A percentile compares a stretch with the other conserved stretches of the same genome.
Conservation (phyloP, 2,329 filamentous ascomycete species). For the Paecilomyces fulvus region DNA sequence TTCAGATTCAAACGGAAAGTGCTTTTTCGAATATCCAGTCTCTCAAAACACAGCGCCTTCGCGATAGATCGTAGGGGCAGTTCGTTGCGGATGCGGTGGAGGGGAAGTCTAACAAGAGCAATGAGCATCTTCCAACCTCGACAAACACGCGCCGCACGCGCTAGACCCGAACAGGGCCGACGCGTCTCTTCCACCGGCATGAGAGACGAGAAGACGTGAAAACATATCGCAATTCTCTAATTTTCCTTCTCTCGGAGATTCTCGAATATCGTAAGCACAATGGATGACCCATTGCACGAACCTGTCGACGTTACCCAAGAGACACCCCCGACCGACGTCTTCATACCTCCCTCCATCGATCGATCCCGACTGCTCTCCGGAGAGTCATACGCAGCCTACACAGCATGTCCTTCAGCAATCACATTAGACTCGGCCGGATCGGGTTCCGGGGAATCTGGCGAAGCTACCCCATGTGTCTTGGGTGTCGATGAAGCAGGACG, state of each 20-base stretch:
- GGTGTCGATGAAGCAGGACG: slow-evolving; percentile 92
- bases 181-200: slow-evolving; percentile 16
- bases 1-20: neutral
- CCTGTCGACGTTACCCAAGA: slow-evolving; percentile 23
- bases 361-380: slow-evolving; percentile 50
- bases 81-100: slow-evolving; percentile 1
- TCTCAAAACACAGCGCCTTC: neutral
- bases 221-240: neutral
- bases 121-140: neutral
- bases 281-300: slow-evolving; percentile 25
- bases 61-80: neutral
- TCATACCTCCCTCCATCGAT: slow-evolving; percentile 64
- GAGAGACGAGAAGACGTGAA: neutral
- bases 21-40: neutral
- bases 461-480: slow-evolving; percentile 59
- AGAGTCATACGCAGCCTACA: slow-evolving; percentile 64
- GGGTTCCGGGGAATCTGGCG: slow-evolving; percentile 22
- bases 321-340: slow-evolving; percentile 31
- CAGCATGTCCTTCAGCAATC: slow-evolving; percentile 56
- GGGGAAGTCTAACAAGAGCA: slow-evolving; percentile 1
- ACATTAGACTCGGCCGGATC: slow-evolving; percentile 25
- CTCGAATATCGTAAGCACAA: slow-evolving; percentile 10
- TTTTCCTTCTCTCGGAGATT: neutral
- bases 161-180: slow-evolving; percentile 28
- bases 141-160: slow-evolving; percentile 9